These are phyloP conservation scores for Plasmodium vivax DNA, from an alignment of 169 alveolate genomes.

Conservation along the genomic window DNA sequence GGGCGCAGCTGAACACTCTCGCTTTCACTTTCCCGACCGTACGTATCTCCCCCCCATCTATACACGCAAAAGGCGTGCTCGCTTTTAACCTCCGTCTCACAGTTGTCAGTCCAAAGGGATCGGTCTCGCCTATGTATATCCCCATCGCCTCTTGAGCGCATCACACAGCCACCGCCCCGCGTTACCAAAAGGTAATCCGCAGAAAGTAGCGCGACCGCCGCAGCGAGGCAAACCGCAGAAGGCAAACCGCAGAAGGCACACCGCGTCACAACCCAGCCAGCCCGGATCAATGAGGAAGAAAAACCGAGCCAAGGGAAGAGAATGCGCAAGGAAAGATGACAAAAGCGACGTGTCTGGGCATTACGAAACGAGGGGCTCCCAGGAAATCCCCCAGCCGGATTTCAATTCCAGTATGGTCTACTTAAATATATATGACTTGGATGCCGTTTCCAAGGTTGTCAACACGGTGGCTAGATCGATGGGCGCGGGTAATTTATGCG, in stretches of 20 bases:
- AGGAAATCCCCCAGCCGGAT: slow-evolving; percentile 14
- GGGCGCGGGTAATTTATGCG: slow-evolving; percentile 77
- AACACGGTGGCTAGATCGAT: slow-evolving; percentile 80
- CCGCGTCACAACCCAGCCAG: neutral
- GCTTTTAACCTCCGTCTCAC: neutral
- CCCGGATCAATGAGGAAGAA: slow-evolving; percentile 7
- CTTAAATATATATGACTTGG: slow-evolving; percentile 82
- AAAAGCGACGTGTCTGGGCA: neutral
- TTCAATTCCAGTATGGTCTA: slow-evolving; percentile 69
- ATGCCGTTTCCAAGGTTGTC: slow-evolving; percentile 78
- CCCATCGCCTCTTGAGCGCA: neutral
- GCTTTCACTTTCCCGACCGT: neutral
- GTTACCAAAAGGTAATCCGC: neutral
- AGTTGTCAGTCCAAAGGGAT: neutral
- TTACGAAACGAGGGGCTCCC: neutral
- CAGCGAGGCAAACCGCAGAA: neutral
- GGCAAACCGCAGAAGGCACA: neutral
- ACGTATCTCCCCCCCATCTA: neutral
- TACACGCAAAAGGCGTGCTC: neutral
- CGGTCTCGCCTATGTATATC: neutral
- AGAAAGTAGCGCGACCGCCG: neutral
- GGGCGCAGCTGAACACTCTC: neutral
- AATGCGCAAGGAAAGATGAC: slow-evolving; percentile 7
- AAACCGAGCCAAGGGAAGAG: neutral
- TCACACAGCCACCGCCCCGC: neutral